Base-by-base conservation (phyloP, 2,329 filamentous ascomycete species). In the Fusarium floridanum region DNA sequence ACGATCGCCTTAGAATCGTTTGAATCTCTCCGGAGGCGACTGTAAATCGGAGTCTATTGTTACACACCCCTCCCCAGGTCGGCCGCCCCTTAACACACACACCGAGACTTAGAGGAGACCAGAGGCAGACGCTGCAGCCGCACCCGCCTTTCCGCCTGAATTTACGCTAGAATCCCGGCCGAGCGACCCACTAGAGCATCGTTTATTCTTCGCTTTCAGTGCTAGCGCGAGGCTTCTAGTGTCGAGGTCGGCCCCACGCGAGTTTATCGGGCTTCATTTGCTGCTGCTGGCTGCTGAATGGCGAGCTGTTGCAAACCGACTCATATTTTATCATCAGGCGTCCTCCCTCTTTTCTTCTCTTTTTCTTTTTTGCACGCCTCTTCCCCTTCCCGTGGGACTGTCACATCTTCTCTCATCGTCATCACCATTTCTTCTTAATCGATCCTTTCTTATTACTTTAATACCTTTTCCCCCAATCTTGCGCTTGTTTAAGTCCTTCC, bases 261-360 rank as follows among this genome's bases (percentile, higher is more conserved):
- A 73, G 68, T 76, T 72, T 72, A 76, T 78, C 48, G 48, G 48
- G 48, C 70, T 75, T 74, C 73, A 73, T 73, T 64, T 50, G 67
- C 37, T 66, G 67, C 37, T 66, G 32, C 32, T 32, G 29, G 37
- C 65, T 61, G 53, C 36, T 45, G 43, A 37, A 69, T 72, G 62
- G 61, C 61, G 59, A 73, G 67, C 72, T 43, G 41, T 27, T 45
- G 68, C 63, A 37, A 37, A 36, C 34, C 32, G 53, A 39, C 36
- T 64, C 37, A 61, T 70, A 60, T 75, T 73, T 75, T 70, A 75
- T 68, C 56, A 67, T 48, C 69, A 64, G 62, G 61, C 66, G 60
- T 72, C 70, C 67, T 66, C 72, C 74, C 64, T 61, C n/a, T 57
- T 43, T 62, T 61, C n/a, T 57, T 57, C 50, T 62, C 16, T 57